These are phyloP conservation scores for Pulveroboletus sp. DNA, from an alignment of 768 basidiomycete genomes.

Conservation along the genomic window DNA sequence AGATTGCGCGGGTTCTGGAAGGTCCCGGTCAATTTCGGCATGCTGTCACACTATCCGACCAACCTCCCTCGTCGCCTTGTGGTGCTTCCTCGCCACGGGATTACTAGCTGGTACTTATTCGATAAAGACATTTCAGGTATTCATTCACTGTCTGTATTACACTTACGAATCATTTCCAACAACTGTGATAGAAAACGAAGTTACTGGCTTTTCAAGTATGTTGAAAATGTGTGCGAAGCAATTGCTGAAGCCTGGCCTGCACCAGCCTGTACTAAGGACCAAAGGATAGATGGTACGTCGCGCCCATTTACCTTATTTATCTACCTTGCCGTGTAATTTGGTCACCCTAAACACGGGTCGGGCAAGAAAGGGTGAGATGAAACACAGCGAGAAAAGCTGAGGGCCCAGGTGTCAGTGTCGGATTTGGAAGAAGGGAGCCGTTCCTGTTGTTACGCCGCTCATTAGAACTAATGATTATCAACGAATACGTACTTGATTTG, in stretches of 20 bases:
- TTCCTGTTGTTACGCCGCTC: background rate
- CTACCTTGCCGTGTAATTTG: background rate
- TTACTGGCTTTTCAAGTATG: background rate
- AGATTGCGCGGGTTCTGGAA: background rate
- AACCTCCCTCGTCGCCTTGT: background rate
- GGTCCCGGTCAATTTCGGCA: background rate
- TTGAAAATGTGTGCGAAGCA: slow-evolving; percentile 7
- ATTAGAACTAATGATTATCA: too few species aligned
- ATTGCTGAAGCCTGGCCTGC: background rate
- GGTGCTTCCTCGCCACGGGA: background rate
- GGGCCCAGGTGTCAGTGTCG: background rate
- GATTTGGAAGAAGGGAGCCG: background rate
- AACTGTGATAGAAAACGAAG: background rate
- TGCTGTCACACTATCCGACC: background rate
- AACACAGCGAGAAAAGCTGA: slow-evolving; percentile 3
- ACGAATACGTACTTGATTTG: too few species aligned
- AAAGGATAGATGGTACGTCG: background rate
- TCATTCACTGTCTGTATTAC: background rate
- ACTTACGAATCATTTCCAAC: background rate
- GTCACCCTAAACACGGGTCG: background rate
- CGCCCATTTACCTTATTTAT: slow-evolving; percentile 1
- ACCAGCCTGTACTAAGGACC: background rate
- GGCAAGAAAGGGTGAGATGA: background rate
- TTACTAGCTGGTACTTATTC: background rate
- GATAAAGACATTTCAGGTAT: background rate